Conservation (phyloP, 345 rosid genomes). For the Citrus australasica region DNA sequence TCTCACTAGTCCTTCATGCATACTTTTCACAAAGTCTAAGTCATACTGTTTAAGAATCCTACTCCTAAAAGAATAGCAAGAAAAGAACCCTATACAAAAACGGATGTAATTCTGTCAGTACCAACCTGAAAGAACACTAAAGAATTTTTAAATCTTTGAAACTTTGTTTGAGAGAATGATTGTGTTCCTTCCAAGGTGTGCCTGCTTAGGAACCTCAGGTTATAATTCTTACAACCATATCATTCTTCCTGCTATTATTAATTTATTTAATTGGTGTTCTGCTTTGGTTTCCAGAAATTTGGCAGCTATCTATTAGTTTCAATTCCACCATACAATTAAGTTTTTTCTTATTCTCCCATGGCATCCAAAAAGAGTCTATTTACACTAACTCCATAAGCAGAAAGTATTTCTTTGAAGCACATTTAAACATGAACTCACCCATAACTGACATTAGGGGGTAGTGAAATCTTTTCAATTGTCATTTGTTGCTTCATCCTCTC, state of each 20-base stretch:
- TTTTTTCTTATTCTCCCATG: background rate
- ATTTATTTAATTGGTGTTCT: background rate
- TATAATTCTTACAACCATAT: background rate
- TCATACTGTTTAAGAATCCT: too few relatives aligned
- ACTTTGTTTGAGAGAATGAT: background rate
- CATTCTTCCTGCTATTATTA: background rate
- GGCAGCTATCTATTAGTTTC: background rate
- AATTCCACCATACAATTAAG: background rate
- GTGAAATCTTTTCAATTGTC: slow-evolving; percentile 52
- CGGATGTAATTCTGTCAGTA: background rate
- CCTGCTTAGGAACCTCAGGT: background rate
- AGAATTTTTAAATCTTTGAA: background rate
- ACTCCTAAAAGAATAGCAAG: too few relatives aligned
- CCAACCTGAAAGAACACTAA: background rate
- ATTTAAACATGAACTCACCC: slow-evolving; percentile 41
- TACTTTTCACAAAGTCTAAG: background rate
- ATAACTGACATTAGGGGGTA: slow-evolving; percentile 64
- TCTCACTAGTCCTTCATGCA: background rate
- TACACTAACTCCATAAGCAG: background rate
- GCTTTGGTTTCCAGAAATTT: background rate
- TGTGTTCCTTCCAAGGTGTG: background rate
- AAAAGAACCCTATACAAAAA: background rate
- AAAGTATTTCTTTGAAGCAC: background rate
- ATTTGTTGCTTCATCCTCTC: slow-evolving; percentile 72
- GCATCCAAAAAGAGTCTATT: background rate